These are phyloP conservation scores for Sporothrix curviconia DNA, from an alignment of 2,329 filamentous ascomycete genomes.

Conservation along the genomic window DNA sequence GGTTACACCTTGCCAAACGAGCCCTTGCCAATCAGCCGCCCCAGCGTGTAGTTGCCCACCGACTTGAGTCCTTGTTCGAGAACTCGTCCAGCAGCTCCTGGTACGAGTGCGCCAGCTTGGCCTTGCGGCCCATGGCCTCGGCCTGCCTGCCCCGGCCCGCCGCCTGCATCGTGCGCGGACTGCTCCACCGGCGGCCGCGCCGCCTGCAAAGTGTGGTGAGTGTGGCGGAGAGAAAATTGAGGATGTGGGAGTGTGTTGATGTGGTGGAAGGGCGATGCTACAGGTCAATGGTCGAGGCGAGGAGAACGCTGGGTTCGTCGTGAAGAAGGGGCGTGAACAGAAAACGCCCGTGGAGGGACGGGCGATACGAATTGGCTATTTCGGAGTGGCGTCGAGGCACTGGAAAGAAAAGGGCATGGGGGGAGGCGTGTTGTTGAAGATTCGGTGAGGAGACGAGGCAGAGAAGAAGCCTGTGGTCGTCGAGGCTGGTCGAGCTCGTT, in stretches of 20 bases:
- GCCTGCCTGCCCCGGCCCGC: constrained; percentile 69
- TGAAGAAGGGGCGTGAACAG: background rate
- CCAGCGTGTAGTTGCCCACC: constrained; percentile 91
- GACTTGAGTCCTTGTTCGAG: constrained; percentile 80
- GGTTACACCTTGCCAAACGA: constrained; percentile 98
- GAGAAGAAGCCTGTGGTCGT: background rate
- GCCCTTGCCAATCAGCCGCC: constrained; percentile 88
- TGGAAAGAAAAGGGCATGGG: background rate
- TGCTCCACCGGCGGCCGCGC: constrained; percentile 8
- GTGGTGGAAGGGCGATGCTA: background rate
- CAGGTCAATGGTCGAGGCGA: no score
- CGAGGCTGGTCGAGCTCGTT: no score
- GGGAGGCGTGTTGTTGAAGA: background rate
- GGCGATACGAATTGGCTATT: no score
- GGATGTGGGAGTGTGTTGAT: background rate
- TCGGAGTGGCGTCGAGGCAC: no score
- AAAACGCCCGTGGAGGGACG: no score
- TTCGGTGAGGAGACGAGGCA: background rate
- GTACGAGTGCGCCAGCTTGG: constrained; percentile 91
- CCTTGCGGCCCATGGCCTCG: constrained; percentile 60
- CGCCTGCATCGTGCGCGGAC: constrained; percentile 9
- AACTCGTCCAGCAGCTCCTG: constrained; percentile 97
- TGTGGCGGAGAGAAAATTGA: background rate
- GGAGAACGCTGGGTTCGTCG: background rate
- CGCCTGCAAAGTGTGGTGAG: constrained; percentile 2